Evolutionary conservation across 2,329 filamentous ascomycete species (phyloP), one percentile per base, ranked within the genome.

Genomic region (Botrytis aclada): DNA sequence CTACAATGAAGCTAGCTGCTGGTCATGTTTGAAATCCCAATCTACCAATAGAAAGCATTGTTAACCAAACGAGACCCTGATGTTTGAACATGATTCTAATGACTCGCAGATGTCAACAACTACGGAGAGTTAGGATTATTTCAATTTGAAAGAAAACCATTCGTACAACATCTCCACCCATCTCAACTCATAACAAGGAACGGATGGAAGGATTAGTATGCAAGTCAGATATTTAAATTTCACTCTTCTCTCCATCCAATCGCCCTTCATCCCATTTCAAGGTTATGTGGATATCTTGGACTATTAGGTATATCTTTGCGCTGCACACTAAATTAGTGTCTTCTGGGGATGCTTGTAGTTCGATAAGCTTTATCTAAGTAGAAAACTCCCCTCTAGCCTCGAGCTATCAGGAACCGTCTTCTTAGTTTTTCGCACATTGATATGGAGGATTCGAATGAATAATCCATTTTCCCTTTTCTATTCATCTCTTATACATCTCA

Each of bases 341-440:
- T 32, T 34, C 63, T 32, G 63, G 63, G 63, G 43, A 43, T 32
- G 63, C 20, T 47, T 47, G 34, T 39, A 39, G 22, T 45, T 37
- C 63, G 43, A 66, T 51, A 66, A 51, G 63, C 14, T 63, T 51
- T n/a, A 51, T 66, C 63, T 37, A 37, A 66, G 43, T 51, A 37
- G 32, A n/a, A 51, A n/a, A 47, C 25, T 37, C 29, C 25, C 32
- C 43, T 37, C 63, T 66, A 51, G 18, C 29, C 39, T 64, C 58
- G 34, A 61, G 39, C n/a, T 45, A 64, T 45, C 14, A 45, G 16
- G 16, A 63, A 41, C n/a, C 16, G 10, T 43, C n/a, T 41, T 45
- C 41, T 64, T 64, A 64, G 60, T 63, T 63, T 63, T 16, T 63
- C 60, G 25, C 60, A 63, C 37, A 63, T 18, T 63, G 60, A 29